These are phyloP conservation scores for Gloeostereum incarnatum DNA, from an alignment of 768 basidiomycete species.

Conservation along the genomic window DNA sequence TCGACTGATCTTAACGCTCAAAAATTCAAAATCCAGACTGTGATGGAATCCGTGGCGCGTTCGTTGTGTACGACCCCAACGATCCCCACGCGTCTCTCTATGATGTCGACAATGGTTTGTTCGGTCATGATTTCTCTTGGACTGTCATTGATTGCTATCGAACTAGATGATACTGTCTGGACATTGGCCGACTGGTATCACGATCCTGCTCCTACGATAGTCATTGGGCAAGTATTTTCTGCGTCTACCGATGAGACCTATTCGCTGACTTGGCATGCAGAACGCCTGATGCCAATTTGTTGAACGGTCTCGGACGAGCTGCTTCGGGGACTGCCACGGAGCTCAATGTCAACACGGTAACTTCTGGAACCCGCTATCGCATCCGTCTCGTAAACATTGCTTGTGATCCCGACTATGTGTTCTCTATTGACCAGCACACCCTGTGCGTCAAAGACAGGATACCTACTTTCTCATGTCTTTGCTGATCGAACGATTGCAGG, in stretches of 20 bases:
- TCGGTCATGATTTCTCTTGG: neutral
- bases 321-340: slow-evolving; percentile 17
- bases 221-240: slow-evolving; percentile 2
- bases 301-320: slow-evolving; percentile 24
- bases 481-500: slow-evolving; percentile 7
- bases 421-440: slow-evolving; percentile 19
- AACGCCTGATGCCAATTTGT: slow-evolving; percentile 14
- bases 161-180: slow-evolving; percentile 19
- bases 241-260: slow-evolving; percentile 1
- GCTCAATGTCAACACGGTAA: slow-evolving; percentile 19
- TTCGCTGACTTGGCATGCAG: slow-evolving; percentile 1
- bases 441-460: slow-evolving; percentile 21
- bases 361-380: slow-evolving; percentile 17
- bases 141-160: neutral
- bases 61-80: slow-evolving; percentile 22
- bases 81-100: slow-evolving; percentile 21
- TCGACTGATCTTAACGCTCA: slow-evolving; percentile 8
- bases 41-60: slow-evolving; percentile 26
- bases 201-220: slow-evolving; percentile 3
- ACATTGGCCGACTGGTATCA: slow-evolving; percentile 25
- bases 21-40: slow-evolving; percentile 23
- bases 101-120: slow-evolving; percentile 19
- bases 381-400: slow-evolving; percentile 16
- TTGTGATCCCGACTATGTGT: neutral
- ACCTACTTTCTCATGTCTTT: slow-evolving; percentile 14